Base-by-base conservation (phyloP, 169 alveolate genomes). In the Perkinsus chesapeaki region DNA sequence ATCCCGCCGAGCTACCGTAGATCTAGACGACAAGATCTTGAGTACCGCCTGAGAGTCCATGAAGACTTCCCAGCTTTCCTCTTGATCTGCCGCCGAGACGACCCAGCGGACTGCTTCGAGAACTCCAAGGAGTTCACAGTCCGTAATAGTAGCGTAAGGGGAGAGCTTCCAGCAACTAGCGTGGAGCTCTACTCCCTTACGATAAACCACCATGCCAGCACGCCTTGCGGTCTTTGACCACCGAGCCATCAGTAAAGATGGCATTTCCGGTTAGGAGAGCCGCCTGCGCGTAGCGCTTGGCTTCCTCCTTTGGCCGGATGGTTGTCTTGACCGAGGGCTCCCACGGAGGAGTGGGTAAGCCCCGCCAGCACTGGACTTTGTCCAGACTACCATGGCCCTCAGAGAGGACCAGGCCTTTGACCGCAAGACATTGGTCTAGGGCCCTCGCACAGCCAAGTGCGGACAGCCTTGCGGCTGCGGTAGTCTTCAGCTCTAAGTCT, bases 101-200 rank as follows among this genome's bases (percentile, higher is more conserved):
- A 60, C 23, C 82, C 82, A 60, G 82, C 82, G 82, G 82, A 60
- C 82, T 60, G 82, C 82, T 60, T 60, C 82, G 31, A 60, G 82
- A 16, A 60, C 82, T 60, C 82, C 82, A 34, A 60, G 82, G 82
- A 60, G 82, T 60, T 60, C 82, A 16, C 82, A 60, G 82, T 60
- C 82, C 82, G 82, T 60, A 23, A 60, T 60, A 1, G 82, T 60
- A 60, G 82, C 82, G 82, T 60, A 60, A 34, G 82, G 82, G 82
- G 82, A 60, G 82, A 60, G 82, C 31, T 60, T 60, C 82, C 82
- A 60, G 82, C 0, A 60, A 34, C 27, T 60, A 34, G 82, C 12
- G 27, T 60, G 82, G 31, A 16, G 37, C 31, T 60, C 82, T 60
- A 60, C 82, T 20, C 82, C 82, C 82, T 16, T 16, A 60, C 82